Conservation (phyloP, 768 basidiomycete genomes). For the Leccinum subtestaceum region DNA sequence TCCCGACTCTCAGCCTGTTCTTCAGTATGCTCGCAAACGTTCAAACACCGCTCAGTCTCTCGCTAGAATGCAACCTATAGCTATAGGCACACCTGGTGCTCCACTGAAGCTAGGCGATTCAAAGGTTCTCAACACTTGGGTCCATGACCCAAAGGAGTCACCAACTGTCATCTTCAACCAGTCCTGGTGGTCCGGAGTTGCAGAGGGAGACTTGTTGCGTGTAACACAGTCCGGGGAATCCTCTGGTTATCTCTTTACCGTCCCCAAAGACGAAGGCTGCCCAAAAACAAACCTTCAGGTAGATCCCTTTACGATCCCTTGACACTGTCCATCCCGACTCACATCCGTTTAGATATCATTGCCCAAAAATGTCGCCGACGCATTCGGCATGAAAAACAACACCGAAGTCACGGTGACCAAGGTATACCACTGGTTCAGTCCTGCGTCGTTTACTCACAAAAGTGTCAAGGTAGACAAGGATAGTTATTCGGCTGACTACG, state of each 20-base stretch:
- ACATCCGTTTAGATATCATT: slow-evolving; percentile 59
- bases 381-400: slow-evolving; percentile 68
- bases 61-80: slow-evolving; percentile 42
- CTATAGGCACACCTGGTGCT: slow-evolving; percentile 16
- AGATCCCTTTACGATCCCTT: background rate
- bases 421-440: slow-evolving; percentile 35
- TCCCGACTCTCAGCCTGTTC: slow-evolving; percentile 46
- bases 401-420: slow-evolving; percentile 71
- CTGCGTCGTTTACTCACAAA: slow-evolving; percentile 14
- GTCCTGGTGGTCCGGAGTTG: slow-evolving; percentile 73
- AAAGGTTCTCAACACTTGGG: slow-evolving; percentile 67
- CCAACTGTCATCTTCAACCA: slow-evolving; percentile 66
- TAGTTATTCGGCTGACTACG: slow-evolving; percentile 63
- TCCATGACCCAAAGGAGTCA: slow-evolving; percentile 65
- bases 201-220: slow-evolving; percentile 70
- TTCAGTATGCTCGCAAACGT: slow-evolving; percentile 54
- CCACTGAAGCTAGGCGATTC: slow-evolving; percentile 62
- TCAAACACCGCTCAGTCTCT: slow-evolving; percentile 76
- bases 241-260: slow-evolving; percentile 60
- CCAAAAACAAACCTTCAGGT: slow-evolving; percentile 68
- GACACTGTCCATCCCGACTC: background rate
- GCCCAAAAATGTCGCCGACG: slow-evolving; percentile 63
- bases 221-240: slow-evolving; percentile 45
- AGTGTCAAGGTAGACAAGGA: slow-evolving; percentile 60
- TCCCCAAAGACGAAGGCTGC: slow-evolving; percentile 60